These are phyloP conservation scores for Chionographis japonica DNA, from an alignment of 106 monocot species.

Conservation along the genomic window DNA sequence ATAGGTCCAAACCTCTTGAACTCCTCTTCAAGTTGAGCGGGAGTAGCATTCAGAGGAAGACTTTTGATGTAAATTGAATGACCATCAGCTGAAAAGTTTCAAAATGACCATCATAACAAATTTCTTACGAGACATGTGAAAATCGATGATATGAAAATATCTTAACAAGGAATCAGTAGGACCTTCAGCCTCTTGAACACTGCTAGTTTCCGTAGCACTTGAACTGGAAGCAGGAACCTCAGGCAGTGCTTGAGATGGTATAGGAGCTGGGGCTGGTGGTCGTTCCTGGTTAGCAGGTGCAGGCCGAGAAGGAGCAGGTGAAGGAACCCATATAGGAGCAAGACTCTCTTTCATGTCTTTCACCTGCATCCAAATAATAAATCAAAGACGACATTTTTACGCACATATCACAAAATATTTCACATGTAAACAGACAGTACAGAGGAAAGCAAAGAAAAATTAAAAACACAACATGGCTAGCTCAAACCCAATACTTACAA, in stretches of 20 bases:
- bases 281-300: conserved; percentile 17
- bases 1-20: conserved; percentile 51
- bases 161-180: background rate
- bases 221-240: conserved; percentile 6
- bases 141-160: background rate
- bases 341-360: conserved; percentile 34
- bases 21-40: conserved; percentile 30
- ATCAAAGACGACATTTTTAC: background rate
- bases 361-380: conserved; percentile 12
- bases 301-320: conserved; percentile 2
- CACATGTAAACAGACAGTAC: too few species aligned
- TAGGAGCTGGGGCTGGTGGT: conserved; percentile 15
- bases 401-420: too few species aligned
- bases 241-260: conserved; percentile 6
- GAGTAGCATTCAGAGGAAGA: conserved; percentile 37
- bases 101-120: background rate
- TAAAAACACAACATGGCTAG: background rate
- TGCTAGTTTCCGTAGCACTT: conserved; percentile 9
- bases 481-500: too few species aligned
- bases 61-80: conserved; percentile 35
- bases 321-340: conserved; percentile 7
- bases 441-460: background rate
- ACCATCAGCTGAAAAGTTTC: conserved; percentile 27
- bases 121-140: background rate
- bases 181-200: conserved; percentile 40